Evolutionary conservation across 2,329 filamentous ascomycete genomes (phyloP).

Genomic region (Ophiocordyceps camponoti-floridani): DNA sequence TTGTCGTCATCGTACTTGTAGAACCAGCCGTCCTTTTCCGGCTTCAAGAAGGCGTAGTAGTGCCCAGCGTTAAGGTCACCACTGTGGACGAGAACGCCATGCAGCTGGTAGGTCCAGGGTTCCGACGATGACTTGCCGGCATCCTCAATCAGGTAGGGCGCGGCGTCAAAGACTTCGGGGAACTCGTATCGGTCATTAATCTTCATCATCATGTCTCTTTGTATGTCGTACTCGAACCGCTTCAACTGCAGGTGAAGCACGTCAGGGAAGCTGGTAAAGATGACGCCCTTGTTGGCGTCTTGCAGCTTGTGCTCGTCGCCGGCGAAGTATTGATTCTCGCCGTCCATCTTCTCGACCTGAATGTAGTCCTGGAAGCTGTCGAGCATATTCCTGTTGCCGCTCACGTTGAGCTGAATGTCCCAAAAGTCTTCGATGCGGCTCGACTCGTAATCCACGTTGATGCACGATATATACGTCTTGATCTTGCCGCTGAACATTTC

Average conservation of each 20-base stretch:
- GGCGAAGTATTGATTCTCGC: conserved; percentile 96
- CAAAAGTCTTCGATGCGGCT: conserved; percentile 94
- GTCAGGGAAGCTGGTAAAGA: conserved; percentile 88
- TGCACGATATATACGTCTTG: conserved; percentile 97
- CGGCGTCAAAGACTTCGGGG: conserved; percentile 65
- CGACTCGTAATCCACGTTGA: conserved; percentile 95
- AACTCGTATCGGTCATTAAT: conserved; percentile 90
- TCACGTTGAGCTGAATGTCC: conserved; percentile 96
- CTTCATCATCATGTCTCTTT: conserved; percentile 96
- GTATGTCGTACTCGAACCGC: conserved; percentile 94
- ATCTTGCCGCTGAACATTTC: conserved; percentile 94
- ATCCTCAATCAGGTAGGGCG: conserved; percentile 71
- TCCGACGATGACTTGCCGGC: conserved; percentile 83
- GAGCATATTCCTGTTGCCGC: conserved; percentile 79
- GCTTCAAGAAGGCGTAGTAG: conserved; percentile 95
- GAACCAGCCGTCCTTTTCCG: conserved; percentile 81
- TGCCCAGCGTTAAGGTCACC: conserved; percentile 94
- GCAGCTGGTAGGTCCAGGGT: conserved; percentile 78
- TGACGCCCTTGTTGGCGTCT: conserved; percentile 93
- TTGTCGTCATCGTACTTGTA: conserved; percentile 97
- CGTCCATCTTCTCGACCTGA: conserved; percentile 89
- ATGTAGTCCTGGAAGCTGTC: conserved; percentile 96
- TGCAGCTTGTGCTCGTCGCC: conserved; percentile 80
- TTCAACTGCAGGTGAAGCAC: conserved; percentile 91
- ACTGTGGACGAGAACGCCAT: conserved; percentile 90